Evolutionary conservation across 441 rosid genomes (phyloP).

Genomic region (Arabidopsis lyrata): DNA sequence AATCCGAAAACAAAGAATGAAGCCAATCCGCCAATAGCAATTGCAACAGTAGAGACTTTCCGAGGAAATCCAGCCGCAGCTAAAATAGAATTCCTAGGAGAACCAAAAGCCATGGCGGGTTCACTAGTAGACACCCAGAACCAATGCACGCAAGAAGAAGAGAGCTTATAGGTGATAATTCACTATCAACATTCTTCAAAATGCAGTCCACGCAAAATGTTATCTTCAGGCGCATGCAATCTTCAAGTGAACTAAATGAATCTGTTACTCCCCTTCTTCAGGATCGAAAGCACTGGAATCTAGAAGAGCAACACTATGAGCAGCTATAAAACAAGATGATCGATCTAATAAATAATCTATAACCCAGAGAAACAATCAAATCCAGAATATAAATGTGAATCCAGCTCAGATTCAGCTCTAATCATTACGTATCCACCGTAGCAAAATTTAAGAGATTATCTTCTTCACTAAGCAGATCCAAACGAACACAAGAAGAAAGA

Average conservation of each 20-base stretch:
- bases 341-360: constrained; percentile 6
- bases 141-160: neutral
- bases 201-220: constrained; percentile 19
- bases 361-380: neutral
- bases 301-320: constrained; percentile 23
- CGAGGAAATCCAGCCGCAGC: constrained; percentile 57
- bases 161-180: constrained; percentile 29
- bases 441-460: neutral
- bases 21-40: constrained; percentile 63
- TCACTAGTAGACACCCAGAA: neutral
- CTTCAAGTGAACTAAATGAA: constrained; percentile 1
- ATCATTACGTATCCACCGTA: constrained; percentile 1
- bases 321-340: neutral
- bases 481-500: constrained; percentile 1
- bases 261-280: neutral
- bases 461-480: constrained; percentile 31
- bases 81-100: constrained; percentile 55
- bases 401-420: constrained; percentile 34
- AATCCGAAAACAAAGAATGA: constrained; percentile 74
- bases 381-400: neutral
- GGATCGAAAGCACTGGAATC: constrained; percentile 24
- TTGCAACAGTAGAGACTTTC: constrained; percentile 64
- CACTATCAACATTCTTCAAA: constrained; percentile 27
- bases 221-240: constrained; percentile 18
- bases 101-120: constrained; percentile 62